phyloP scores from a whole-genome alignment of 2,329 filamentous ascomycete species.

The Aspergillus puulaauensis region DNA sequence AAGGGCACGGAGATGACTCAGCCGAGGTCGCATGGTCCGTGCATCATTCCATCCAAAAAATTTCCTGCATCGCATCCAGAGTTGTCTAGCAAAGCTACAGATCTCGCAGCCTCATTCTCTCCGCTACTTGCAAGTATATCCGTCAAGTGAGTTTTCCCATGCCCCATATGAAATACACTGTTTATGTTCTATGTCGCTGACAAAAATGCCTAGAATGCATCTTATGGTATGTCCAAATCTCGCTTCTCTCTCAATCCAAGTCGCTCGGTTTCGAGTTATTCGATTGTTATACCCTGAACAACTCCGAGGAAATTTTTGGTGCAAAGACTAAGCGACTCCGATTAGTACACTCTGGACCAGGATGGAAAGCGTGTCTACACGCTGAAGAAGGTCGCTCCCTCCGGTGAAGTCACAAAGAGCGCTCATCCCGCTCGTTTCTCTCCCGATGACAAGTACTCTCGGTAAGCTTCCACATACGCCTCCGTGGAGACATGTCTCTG shows the following conservation, averaged over 20 bases:
- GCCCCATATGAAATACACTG: background rate
- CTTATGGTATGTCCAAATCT: slow-evolving; percentile 37
- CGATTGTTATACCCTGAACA: background rate
- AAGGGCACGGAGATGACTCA: slow-evolving; percentile 19
- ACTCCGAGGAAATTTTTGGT: background rate
- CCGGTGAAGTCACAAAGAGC: slow-evolving; percentile 86
- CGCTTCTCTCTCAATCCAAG: background rate
- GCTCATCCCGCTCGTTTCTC: slow-evolving; percentile 96
- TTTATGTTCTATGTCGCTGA: background rate
- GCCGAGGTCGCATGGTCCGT: slow-evolving; percentile 13
- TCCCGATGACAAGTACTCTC: slow-evolving; percentile 97
- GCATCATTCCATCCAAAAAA: slow-evolving; percentile 16
- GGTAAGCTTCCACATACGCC: slow-evolving; percentile 42
- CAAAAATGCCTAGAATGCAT: slow-evolving; percentile 35
- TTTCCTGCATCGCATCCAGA: slow-evolving; percentile 16
- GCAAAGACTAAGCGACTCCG: slow-evolving; percentile 3
- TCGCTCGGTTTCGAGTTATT: background rate
- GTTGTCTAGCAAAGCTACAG: slow-evolving; percentile 17
- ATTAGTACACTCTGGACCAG: slow-evolving; percentile 75
- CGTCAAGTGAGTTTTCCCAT: slow-evolving; percentile 27
- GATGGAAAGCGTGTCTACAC: slow-evolving; percentile 91
- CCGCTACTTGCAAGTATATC: background rate
- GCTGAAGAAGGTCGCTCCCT: slow-evolving; percentile 71
- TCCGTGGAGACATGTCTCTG: background rate
- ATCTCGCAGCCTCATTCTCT: slow-evolving; percentile 9